These are phyloP conservation scores for Syncephalis fuscata DNA, from an alignment of 371 early-diverging fungal species.

Conservation along the genomic window DNA sequence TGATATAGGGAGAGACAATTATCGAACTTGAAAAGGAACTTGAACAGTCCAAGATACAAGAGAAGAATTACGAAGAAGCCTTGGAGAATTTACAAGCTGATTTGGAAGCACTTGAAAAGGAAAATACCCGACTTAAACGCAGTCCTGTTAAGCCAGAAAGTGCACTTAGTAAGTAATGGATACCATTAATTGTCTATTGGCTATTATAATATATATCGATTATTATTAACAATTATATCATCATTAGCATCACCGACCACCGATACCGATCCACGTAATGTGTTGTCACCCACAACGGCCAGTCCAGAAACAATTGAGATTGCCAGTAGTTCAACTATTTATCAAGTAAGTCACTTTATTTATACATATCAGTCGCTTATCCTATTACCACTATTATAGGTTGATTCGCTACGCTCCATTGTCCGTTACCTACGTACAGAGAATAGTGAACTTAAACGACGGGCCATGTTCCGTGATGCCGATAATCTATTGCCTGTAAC, in stretches of 20 bases:
- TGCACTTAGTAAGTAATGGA: neutral
- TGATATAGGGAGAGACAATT: conserved; percentile 29
- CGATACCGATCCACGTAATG: too few species aligned
- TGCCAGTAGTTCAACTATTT: too few species aligned
- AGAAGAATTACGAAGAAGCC: conserved; percentile 49
- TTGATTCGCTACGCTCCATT: conserved; percentile 55
- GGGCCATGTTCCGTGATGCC: conserved; percentile 21
- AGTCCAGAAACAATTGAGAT: too few species aligned
- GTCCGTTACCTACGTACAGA: conserved; percentile 61
- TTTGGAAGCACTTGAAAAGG: conserved; percentile 36
- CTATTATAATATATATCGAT: too few species aligned
- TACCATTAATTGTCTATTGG: neutral
- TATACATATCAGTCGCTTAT: too few species aligned
- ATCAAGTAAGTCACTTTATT: too few species aligned
- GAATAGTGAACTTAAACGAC: conserved; percentile 56
- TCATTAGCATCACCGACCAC: neutral
- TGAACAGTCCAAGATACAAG: conserved; percentile 35
- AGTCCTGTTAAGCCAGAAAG: neutral
- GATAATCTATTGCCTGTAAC: conserved; percentile 10
- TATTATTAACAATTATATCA: neutral
- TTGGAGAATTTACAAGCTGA: conserved; percentile 59
- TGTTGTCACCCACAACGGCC: too few species aligned
- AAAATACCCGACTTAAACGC: conserved; percentile 4
- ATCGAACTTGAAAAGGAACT: conserved; percentile 36
- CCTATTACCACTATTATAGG: conserved; percentile 15